Percentiles rank a stretch among this genome's conserved stretches.
These are phyloP conservation scores for Ettlia oleoabundans DNA, from an alignment of 139 green algal genomes.

Conservation along the genomic window DNA sequence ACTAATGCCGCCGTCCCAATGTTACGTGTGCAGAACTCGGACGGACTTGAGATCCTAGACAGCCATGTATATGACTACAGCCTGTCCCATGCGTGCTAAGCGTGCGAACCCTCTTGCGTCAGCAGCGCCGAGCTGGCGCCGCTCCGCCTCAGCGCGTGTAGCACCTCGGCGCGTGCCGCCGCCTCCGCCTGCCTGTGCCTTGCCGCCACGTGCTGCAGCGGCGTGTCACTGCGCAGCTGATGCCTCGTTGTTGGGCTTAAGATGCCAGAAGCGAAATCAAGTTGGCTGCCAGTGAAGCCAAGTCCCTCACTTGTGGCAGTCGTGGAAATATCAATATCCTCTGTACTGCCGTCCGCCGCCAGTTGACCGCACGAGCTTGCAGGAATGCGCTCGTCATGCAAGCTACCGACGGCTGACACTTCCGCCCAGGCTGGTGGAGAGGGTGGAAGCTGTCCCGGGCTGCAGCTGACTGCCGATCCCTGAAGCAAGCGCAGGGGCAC, in stretches of 20 bases:
- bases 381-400: too few species aligned
- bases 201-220: constrained; percentile 14
- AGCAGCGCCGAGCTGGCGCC: not conserved
- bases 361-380: too few species aligned
- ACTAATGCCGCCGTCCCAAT: too few species aligned
- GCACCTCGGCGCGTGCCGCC: not conserved
- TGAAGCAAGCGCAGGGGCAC: not conserved
- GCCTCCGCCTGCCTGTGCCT: constrained; percentile 20
- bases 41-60: too few species aligned
- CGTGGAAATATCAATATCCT: too few species aligned
- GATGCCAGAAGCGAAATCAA: not conserved
- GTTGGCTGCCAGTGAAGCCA: not conserved
- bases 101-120: not conserved
- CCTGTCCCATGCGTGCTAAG: not conserved
- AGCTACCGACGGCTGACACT: not conserved
- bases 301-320: too few species aligned
- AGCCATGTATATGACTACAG: not conserved
- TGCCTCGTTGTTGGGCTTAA: not conserved
- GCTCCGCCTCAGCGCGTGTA: not conserved
- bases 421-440: not conserved
- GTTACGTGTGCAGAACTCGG: too few species aligned
- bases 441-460: not conserved
- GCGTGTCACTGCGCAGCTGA: not conserved
- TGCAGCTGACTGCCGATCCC: not conserved
- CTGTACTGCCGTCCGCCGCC: too few species aligned